phyloP scores from a whole-genome alignment of 164 flowering plant species.

The Dillenia turbinata region DNA sequence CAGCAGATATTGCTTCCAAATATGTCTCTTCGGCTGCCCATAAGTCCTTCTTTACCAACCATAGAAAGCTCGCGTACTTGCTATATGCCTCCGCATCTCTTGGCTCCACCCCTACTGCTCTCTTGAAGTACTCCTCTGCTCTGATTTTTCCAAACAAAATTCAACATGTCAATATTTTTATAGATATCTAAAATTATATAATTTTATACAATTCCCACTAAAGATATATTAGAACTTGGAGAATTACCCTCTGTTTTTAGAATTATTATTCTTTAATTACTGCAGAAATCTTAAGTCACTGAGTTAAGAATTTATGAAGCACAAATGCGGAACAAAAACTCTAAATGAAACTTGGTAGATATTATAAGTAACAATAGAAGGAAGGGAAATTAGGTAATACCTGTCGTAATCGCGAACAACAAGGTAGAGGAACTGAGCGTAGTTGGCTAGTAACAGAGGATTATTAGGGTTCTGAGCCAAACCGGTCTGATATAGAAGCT shows the following conservation, averaged over 20 bases:
- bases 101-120: slow-evolving; percentile 51
- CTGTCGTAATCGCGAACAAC: slow-evolving; percentile 79
- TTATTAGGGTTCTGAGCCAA: slow-evolving; percentile 59
- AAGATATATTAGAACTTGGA: not conserved
- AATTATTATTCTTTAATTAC: too few species aligned
- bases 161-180: not conserved
- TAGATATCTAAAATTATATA: not conserved
- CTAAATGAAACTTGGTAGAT: not conserved
- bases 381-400: slow-evolving; percentile 21
- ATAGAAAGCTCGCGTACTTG: slow-evolving; percentile 73
- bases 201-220: not conserved
- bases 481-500: slow-evolving; percentile 57
- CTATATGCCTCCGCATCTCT: slow-evolving; percentile 67
- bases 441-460: slow-evolving; percentile 72
- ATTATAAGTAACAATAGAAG: not conserved
- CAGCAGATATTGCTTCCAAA: slow-evolving; percentile 74
- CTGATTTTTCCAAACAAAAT: slow-evolving; percentile 34
- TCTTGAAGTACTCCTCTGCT: slow-evolving; percentile 88
- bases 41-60: slow-evolving; percentile 65
- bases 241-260: too few species aligned
- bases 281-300: not conserved
- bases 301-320: not conserved
- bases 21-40: slow-evolving; percentile 84
- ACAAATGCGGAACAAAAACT: not conserved
- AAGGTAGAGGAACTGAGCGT: slow-evolving; percentile 84